These are phyloP conservation scores for Ascocoryne sarcoides DNA, from an alignment of 2,329 filamentous ascomycete species.

Conservation along the genomic window DNA sequence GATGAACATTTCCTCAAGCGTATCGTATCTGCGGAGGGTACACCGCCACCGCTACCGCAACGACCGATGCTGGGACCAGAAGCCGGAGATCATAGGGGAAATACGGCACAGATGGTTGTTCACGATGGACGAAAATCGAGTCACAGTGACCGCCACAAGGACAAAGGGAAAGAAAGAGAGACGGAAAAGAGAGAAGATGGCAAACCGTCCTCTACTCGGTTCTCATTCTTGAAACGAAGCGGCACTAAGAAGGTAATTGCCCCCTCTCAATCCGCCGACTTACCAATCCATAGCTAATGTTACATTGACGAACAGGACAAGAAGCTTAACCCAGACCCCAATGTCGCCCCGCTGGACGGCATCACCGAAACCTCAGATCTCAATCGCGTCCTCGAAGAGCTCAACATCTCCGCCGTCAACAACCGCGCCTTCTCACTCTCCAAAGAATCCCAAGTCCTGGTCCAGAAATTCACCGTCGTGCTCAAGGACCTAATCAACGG, in stretches of 20 bases:
- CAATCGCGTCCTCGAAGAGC: conserved; percentile 66
- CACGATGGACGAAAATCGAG: conserved; percentile 26
- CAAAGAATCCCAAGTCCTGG: conserved; percentile 72
- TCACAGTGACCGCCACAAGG: conserved; percentile 18
- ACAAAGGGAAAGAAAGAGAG: conserved; percentile 18
- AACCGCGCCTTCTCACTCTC: conserved; percentile 79
- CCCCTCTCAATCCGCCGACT: neutral
- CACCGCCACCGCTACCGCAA: conserved; percentile 43
- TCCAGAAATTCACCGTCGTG: conserved; percentile 77
- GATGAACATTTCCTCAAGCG: conserved; percentile 51
- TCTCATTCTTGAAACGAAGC: conserved; percentile 31
- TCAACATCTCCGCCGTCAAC: conserved; percentile 77
- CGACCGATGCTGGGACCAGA: conserved; percentile 17
- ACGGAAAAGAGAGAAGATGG: conserved; percentile 18
- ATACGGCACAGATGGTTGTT: conserved; percentile 32
- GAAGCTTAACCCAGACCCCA: neutral
- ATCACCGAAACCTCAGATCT: conserved; percentile 60
- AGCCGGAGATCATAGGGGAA: conserved; percentile 21
- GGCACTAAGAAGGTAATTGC: conserved; percentile 21
- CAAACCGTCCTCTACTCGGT: conserved; percentile 26
- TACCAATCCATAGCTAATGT: neutral
- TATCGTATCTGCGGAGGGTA: conserved; percentile 41
- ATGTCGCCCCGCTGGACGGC: conserved; percentile 31
- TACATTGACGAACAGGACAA: neutral
- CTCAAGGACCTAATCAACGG: conserved; percentile 90